phyloP scores from a whole-genome alignment of 2,329 filamentous ascomycete species.

The Fusarium cicatricum region DNA sequence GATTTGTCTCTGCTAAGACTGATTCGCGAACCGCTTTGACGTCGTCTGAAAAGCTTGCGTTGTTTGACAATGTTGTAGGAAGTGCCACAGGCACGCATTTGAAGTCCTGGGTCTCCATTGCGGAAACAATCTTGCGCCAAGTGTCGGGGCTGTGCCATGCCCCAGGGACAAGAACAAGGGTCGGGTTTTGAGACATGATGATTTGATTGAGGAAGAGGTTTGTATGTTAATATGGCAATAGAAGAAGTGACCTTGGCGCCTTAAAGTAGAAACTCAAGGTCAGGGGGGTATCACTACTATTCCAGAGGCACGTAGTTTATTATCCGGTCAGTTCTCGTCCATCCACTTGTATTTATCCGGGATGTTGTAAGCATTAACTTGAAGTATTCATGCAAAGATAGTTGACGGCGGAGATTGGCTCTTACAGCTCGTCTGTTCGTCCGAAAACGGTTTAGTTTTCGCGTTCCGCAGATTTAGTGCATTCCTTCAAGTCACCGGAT shows the following conservation, averaged over 20 bases:
- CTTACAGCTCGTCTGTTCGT: constrained; percentile 32
- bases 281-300: no score
- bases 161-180: constrained; percentile 56
- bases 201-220: neutral
- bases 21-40: constrained; percentile 49
- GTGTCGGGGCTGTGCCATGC: constrained; percentile 55
- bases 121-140: constrained; percentile 47
- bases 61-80: constrained; percentile 49
- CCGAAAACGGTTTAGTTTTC: constrained; percentile 30
- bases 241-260: no score
- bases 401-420: neutral
- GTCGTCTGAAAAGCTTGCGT: constrained; percentile 53
- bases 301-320: no score
- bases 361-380: no score
- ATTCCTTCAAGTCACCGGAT: constrained; percentile 3
- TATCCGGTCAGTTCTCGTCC: no score
- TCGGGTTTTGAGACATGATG: constrained; percentile 40
- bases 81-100: constrained; percentile 49
- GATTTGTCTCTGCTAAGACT: constrained; percentile 47
- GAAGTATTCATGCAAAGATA: no score
- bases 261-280: no score
- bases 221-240: no score
- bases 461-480: neutral
- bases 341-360: no score
- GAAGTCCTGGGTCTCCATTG: constrained; percentile 45